A percentile compares a stretch with the other conserved stretches of the same genome.
Conservation (phyloP, 2,329 filamentous ascomycete genomes). For the Exophiala sideris region DNA sequence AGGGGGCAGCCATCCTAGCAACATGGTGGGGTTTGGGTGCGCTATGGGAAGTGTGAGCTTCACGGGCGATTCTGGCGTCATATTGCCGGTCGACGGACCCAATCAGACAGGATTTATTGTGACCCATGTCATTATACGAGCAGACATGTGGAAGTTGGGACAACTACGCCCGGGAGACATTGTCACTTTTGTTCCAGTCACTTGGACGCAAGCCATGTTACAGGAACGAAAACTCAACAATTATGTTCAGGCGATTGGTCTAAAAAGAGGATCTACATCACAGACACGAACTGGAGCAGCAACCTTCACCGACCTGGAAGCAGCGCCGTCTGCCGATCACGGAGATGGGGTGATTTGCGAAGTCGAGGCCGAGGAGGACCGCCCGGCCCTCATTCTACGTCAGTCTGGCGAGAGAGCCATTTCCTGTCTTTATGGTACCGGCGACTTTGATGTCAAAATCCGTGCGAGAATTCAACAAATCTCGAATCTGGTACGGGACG, state of each 20-base stretch:
- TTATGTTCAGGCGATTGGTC: not conserved
- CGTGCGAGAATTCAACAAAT: not conserved
- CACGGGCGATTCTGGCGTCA: constrained; percentile 57
- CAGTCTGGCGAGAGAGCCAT: constrained; percentile 2
- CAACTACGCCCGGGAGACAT: constrained; percentile 44
- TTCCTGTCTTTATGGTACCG: not conserved
- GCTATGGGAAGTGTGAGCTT: constrained; percentile 56
- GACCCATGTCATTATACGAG: constrained; percentile 52
- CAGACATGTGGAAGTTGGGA: constrained; percentile 59
- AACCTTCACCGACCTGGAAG: too few species aligned
- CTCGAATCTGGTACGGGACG: not conserved
- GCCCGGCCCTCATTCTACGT: not conserved
- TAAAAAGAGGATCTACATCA: too few species aligned
- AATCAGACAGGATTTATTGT: constrained; percentile 59
- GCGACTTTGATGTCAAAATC: not conserved
- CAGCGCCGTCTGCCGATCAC: too few species aligned
- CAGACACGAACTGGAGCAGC: too few species aligned
- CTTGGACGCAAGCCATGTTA: not conserved
- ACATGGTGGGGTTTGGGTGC: constrained; percentile 58
- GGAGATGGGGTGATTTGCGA: too few species aligned
- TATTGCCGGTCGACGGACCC: constrained; percentile 57
- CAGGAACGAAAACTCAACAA: not conserved
- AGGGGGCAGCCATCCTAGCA: constrained; percentile 60
- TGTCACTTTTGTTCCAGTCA: constrained; percentile 11
- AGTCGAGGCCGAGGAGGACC: not conserved